Evolutionary conservation across 768 basidiomycete genomes (phyloP), one percentile per base, ranked within the genome.

Genomic region (Boletus eberwhitei): DNA sequence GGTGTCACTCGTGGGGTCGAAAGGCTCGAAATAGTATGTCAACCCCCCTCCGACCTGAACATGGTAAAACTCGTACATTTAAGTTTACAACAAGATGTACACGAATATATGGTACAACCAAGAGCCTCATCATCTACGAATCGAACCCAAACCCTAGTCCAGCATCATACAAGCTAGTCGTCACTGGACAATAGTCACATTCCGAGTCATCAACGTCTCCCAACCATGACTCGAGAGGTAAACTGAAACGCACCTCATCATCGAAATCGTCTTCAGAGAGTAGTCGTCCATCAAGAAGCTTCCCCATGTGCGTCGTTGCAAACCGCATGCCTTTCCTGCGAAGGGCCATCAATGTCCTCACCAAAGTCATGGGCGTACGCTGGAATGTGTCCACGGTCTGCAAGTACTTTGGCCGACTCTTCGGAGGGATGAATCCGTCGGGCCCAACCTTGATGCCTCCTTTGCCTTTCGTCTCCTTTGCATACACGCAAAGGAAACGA

Each of bases 311-410:
- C 5, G 77, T 78, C 37, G 50, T 43, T 12, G 58, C 47, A 56
- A 69, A 79, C 14, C 63, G 56, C 62, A 71, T 61, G 8, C 76
- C 77, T 50, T 75, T 79, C 60, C 77, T 70, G 9, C 76, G 70
- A 41, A 72, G 55, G 11, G 49, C 22, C 9, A 65, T 46, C 40
- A 71, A 48, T 7, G 22, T 50, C 41, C 51, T 57, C 50, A 72
- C 26, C 22, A 68, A 64, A 16, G 54, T 38, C 2, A 79, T 19
- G 5, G 76, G 78, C 26, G 72, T 74, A 14, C 50, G 31, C n/a
- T 59, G 54, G 64, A 79, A 77, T 7, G 67, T 52, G 37, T 65
- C 61, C 13, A 24, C 19, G 7, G 13, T 22, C 37, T 31, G n/a
- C 36, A 54, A 26, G 21, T 21, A 43, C 17, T 4, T 8, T 7